Percentiles rank a stretch among this genome's conserved stretches.
Conservation (phyloP, 2,329 filamentous ascomycete species). For the Drechslerella dactyloides region DNA sequence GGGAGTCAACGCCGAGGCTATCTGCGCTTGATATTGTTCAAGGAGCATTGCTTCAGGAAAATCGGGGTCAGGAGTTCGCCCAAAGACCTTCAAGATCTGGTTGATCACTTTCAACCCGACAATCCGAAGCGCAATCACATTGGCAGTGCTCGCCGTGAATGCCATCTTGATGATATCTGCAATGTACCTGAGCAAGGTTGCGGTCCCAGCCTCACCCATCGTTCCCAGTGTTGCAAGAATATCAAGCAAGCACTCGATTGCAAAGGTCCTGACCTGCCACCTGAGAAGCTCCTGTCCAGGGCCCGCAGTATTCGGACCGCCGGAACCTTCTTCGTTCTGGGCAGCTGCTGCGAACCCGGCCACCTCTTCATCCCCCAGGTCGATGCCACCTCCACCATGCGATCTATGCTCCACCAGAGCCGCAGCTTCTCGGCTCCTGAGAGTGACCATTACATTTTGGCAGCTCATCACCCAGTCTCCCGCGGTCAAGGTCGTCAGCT, state of each 20-base stretch:
- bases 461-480: constrained; percentile 85
- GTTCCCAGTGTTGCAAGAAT: constrained; percentile 79
- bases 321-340: constrained; percentile 65
- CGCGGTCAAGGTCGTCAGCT: constrained; percentile 82
- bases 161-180: constrained; percentile 95
- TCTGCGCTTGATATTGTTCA: constrained; percentile 98
- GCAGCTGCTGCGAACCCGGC: constrained; percentile 78
- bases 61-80: constrained; percentile 91
- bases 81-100: constrained; percentile 91
- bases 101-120: constrained; percentile 94
- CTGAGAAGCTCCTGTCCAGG: constrained; percentile 83
- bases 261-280: constrained; percentile 95
- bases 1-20: constrained; percentile 92
- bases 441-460: constrained; percentile 84
- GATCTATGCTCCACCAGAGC: constrained; percentile 58
- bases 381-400: constrained; percentile 64
- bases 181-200: constrained; percentile 81
- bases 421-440: constrained; percentile 70
- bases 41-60: constrained; percentile 96
- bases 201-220: constrained; percentile 77
- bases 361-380: constrained; percentile 93
- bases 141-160: constrained; percentile 94
- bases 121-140: constrained; percentile 85
- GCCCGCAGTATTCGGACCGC: constrained; percentile 65
- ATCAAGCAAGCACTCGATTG: constrained; percentile 85